A percentile compares a stretch with the other conserved stretches of the same genome.
Conservation (phyloP, 768 basidiomycete species). For the Leccinum arenicola region DNA sequence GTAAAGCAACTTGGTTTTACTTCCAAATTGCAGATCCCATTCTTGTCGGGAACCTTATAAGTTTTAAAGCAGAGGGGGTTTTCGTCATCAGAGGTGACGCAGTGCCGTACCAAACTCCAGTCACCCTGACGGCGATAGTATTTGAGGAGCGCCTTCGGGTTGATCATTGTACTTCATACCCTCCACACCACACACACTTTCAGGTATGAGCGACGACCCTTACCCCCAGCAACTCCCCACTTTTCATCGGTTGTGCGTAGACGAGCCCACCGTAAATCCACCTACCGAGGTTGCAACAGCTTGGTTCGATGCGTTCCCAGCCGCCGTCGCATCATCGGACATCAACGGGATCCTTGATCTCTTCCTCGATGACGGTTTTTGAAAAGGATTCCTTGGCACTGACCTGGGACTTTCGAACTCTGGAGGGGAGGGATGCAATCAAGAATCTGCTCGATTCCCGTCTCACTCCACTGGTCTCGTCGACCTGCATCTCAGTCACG, state of each 20-base stretch:
- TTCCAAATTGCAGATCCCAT: no score
- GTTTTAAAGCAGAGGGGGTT: no score
- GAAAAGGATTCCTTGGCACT: conserved; percentile 55
- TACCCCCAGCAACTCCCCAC: conserved; percentile 29
- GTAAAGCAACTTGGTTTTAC: no score
- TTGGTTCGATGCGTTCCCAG: conserved; percentile 26
- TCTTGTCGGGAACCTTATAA: no score
- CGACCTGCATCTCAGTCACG: conserved; percentile 19
- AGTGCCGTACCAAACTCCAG: not conserved
- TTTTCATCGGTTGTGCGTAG: conserved; percentile 25
- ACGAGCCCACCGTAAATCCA: conserved; percentile 17
- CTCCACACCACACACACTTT: no score
- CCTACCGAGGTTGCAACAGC: conserved; percentile 19
- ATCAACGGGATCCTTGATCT: conserved; percentile 21
- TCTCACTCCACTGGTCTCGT: conserved; percentile 26
- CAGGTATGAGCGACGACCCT: conserved; percentile 18
- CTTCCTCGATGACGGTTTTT: conserved; percentile 35
- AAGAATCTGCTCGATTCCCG: conserved; percentile 38
- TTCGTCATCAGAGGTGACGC: no score
- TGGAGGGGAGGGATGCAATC: conserved; percentile 40
- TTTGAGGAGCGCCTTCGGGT: not conserved
- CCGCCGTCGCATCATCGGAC: conserved; percentile 22
- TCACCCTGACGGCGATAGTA: not conserved
- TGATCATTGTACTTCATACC: not conserved
- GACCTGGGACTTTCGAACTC: conserved; percentile 56